Base-by-base conservation (phyloP, 345 rosid genomes). In the Diplotaxis tenuifolia region DNA sequence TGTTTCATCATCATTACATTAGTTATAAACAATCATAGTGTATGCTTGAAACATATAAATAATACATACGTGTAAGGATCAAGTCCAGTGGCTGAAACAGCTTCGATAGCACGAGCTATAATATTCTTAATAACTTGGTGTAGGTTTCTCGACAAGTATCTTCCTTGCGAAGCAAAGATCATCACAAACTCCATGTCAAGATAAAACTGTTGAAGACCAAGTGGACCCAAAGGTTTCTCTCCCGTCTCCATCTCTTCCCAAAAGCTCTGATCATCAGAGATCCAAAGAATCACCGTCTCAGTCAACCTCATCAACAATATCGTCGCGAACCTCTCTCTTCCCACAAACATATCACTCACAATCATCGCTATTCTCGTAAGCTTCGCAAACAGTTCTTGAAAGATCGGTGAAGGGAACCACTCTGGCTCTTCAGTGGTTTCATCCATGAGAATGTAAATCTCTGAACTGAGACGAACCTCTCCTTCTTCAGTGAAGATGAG, bases 111-210 rank as follows among this genome's bases (percentile, higher is more conserved):
- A 76, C 90, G 86, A 58, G 82, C 92, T 62, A 91, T 94, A 58
- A 89, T 86, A 82, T 85, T 83, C 62, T 94, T 94, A 62, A 91
- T 94, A 23, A 89, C 93, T 86, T 91, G 93, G 36, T 91, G 93
- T 49, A 94, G 83, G 80, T 87, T 78, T 52, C 97, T 81, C 0
- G 97, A 94, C 73, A 91, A 72, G 80, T 91, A 94, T 7, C 96
- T 89, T 45, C 98, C 98, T 79, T 94, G 89, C 0, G 98, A 89
- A 15, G 97, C 62, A 71, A 89, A 94, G 16, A 91, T 85, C 83
- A 91, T 74, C 40, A 91, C 98, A 72, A 91, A 91, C 81, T 94
- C 92, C 97, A 91, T 91, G 47, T 94, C 98, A 74, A 94, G 67
- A 78, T 94, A 94, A 76, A 94, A 83, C 96, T 94, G 98, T 65